phyloP scores from a whole-genome alignment of 179 eudicot species.

The Corrigiola litoralis region DNA sequence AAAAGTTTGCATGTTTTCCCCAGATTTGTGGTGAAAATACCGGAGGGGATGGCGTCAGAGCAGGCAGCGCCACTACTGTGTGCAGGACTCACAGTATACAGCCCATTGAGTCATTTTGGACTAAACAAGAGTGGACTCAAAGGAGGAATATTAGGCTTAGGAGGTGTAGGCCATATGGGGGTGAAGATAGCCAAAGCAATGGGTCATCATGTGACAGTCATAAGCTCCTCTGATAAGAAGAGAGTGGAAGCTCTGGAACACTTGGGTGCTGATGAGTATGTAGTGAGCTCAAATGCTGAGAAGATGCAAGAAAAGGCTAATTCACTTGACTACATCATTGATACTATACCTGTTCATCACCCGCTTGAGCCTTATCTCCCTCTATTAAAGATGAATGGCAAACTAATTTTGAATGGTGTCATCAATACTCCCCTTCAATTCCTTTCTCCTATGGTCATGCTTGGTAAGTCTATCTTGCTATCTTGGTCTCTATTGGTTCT shows the following conservation, averaged over 20 bases:
- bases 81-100: constrained; percentile 89
- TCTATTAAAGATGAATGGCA: constrained; percentile 70
- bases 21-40: constrained; percentile 83
- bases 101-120: constrained; percentile 83
- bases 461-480: constrained; percentile 39
- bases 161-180: constrained; percentile 98
- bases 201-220: constrained; percentile 89
- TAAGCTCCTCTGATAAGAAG: constrained; percentile 84
- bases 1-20: not conserved
- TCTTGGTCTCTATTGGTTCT: not conserved
- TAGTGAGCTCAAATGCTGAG: constrained; percentile 68
- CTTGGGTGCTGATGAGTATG: constrained; percentile 73
- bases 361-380: constrained; percentile 84
- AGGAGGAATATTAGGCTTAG: constrained; percentile 84
- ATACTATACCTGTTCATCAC: constrained; percentile 73
- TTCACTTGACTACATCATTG: constrained; percentile 80
- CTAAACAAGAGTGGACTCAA: constrained; percentile 57
- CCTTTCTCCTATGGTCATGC: constrained; percentile 66
- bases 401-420: constrained; percentile 77
- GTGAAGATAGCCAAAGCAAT: constrained; percentile 86
- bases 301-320: constrained; percentile 52
- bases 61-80: constrained; percentile 95
- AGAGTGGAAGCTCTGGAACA: constrained; percentile 68
- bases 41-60: constrained; percentile 77
- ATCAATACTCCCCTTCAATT: constrained; percentile 69